Conservation (phyloP, 176 grass and related monocot species). For the Raddia distichophylla region DNA sequence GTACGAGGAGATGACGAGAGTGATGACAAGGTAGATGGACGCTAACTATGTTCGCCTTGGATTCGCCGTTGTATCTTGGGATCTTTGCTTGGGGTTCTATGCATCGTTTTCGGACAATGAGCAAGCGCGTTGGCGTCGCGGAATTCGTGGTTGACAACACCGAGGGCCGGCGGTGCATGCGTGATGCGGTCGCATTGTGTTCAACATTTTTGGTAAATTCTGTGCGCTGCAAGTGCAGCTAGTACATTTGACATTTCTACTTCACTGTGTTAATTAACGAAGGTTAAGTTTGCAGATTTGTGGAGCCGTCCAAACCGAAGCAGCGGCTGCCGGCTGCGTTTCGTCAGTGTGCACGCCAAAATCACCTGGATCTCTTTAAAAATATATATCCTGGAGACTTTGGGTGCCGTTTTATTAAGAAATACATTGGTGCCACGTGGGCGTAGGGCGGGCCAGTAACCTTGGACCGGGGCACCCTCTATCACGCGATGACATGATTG, state of each 20-base stretch:
- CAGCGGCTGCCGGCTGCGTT: background rate
- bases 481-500: too few relatives aligned
- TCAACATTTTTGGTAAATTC: background rate
- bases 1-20: background rate
- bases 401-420: background rate
- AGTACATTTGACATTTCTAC: too few relatives aligned
- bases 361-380: background rate
- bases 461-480: too few relatives aligned
- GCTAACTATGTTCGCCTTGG: background rate
- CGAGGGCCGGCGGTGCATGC: conserved; percentile 4
- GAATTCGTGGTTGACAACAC: conserved; percentile 27
- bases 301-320: background rate
- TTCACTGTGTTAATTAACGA: too few relatives aligned
- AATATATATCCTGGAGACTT: background rate
- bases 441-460: too few relatives aligned
- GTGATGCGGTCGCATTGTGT: background rate
- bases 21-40: background rate
- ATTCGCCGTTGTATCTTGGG: conserved; percentile 25
- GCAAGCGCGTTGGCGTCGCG: background rate
- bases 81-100: conserved; percentile 1
- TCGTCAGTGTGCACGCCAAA: background rate
- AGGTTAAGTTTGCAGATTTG: background rate
- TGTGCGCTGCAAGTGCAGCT: too few relatives aligned
- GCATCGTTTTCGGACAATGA: background rate
- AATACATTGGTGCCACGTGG: too few relatives aligned